Conservation (phyloP, 208 protist species). For the Blastocrithidia nonstop region DNA sequence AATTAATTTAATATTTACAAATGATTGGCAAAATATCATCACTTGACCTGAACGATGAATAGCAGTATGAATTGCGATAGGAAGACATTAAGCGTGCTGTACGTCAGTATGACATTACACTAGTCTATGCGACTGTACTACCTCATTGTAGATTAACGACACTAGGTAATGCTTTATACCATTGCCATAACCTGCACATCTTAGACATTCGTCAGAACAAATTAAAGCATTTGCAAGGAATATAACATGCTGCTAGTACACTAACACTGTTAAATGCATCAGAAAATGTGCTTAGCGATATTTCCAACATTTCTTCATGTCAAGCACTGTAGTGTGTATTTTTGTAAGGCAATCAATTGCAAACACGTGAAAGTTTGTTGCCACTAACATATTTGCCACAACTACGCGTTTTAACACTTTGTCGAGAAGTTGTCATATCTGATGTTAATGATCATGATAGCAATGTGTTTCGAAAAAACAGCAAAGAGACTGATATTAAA, state of each 20-base stretch:
- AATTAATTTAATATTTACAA: too few relatives aligned
- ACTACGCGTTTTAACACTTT: too few relatives aligned
- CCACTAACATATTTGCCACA: too few relatives aligned
- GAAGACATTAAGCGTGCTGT: slow-evolving; percentile 14
- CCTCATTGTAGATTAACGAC: slow-evolving; percentile 3
- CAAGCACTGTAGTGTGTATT: slow-evolving; percentile 14
- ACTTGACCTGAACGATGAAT: too few relatives aligned
- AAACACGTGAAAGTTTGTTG: too few relatives aligned
- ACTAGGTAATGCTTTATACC: slow-evolving; percentile 20
- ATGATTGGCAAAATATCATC: too few relatives aligned
- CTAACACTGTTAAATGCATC: slow-evolving; percentile 45
- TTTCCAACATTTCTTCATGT: slow-evolving; percentile 18
- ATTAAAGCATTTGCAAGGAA: slow-evolving; percentile 28
- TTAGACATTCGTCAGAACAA: slow-evolving; percentile 55
- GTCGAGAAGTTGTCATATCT: too few relatives aligned
- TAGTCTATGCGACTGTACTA: slow-evolving; percentile 22
- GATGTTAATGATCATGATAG: too few relatives aligned
- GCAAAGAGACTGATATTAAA: too few relatives aligned
- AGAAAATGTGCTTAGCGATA: slow-evolving; percentile 38
- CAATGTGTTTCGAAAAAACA: too few relatives aligned
- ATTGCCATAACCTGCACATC: slow-evolving; percentile 19
- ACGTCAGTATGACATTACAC: slow-evolving; percentile 49
- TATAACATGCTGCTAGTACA: slow-evolving; percentile 21
- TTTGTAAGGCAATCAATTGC: slow-evolving; percentile 63
- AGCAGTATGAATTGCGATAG: not conserved